phyloP scores from a whole-genome alignment of 331 rosid genomes.

The Rhamnella rubrinervis region DNA sequence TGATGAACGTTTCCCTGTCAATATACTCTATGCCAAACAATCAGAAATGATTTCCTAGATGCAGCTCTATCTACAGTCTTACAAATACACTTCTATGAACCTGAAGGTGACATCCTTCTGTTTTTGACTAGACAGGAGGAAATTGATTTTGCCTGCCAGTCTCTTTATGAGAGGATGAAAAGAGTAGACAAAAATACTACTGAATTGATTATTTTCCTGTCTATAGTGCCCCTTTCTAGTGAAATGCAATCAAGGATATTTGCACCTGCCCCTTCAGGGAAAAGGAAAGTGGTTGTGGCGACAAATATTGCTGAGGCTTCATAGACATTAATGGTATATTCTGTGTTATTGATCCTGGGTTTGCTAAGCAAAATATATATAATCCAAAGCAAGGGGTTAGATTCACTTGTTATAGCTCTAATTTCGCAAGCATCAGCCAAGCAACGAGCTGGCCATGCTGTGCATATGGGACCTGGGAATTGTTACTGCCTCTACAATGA shows the following conservation, averaged over 20 bases:
- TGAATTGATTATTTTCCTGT: conserved; percentile 83
- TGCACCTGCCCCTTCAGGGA: conserved; percentile 88
- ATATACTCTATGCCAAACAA: conserved; percentile 79
- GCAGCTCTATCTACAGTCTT: conserved; percentile 79
- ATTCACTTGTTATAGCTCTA: conserved; percentile 84
- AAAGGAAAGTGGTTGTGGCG: conserved; percentile 95
- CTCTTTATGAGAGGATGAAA: conserved; percentile 90
- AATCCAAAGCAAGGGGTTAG: conserved; percentile 93
- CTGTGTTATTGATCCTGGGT: conserved; percentile 92
- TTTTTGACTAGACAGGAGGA: conserved; percentile 96
- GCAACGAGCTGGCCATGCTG: conserved; percentile 92
- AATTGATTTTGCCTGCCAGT: conserved; percentile 89
- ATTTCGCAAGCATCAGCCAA: conserved; percentile 96
- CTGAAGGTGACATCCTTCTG: conserved; percentile 89
- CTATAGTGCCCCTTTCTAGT: conserved; percentile 88
- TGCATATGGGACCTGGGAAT: conserved; percentile 91
- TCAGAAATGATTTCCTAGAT: conserved; percentile 91
- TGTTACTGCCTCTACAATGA: conserved; percentile 87
- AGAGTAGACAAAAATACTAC: conserved; percentile 83
- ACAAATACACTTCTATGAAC: conserved; percentile 84
- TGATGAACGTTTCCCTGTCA: conserved; percentile 87
- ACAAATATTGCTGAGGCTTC: conserved; percentile 94
- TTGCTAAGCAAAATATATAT: conserved; percentile 90
- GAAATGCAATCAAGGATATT: conserved; percentile 97
- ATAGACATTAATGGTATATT: conserved; percentile 88